These are phyloP conservation scores for Xylaria palmicola DNA, from an alignment of 495 filamentous ascomycete genomes.

Conservation along the genomic window DNA sequence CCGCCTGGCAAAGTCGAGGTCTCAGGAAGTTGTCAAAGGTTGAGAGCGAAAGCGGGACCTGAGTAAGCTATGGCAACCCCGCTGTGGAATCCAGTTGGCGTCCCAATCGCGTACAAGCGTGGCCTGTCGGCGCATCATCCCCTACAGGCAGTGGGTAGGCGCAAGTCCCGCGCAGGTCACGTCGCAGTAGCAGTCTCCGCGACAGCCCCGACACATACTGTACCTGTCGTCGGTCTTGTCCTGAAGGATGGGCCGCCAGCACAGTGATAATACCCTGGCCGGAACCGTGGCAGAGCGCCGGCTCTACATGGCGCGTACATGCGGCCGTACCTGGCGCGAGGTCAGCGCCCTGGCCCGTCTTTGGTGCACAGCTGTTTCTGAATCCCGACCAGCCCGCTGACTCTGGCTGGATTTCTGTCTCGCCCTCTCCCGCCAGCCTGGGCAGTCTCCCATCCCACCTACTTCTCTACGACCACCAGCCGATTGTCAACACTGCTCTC, in stretches of 20 bases:
- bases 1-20: not conserved
- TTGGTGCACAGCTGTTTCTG: constrained; percentile 5
- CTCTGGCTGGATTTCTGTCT: not conserved
- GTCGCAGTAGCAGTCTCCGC: not conserved
- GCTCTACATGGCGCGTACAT: not conserved
- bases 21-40: not conserved
- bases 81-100: not conserved
- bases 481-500: not conserved
- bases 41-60: constrained; percentile 9
- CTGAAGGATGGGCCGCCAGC: not conserved
- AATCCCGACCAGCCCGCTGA: constrained; percentile 11
- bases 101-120: not conserved
- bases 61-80: constrained; percentile 14
- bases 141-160: not conserved
- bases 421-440: constrained; percentile 5
- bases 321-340: not conserved
- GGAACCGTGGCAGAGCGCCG: not conserved
- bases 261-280: constrained; percentile 10
- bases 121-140: not conserved
- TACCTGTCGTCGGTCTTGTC: not conserved
- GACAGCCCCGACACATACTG: not conserved
- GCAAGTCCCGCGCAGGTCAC: constrained; percentile 2
- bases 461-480: not conserved
- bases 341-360: constrained; percentile 6
- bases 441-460: constrained; percentile 3